Evolutionary conservation across 805 yeast species (phyloP).

Genomic region (Yarrowia deformans): DNA sequence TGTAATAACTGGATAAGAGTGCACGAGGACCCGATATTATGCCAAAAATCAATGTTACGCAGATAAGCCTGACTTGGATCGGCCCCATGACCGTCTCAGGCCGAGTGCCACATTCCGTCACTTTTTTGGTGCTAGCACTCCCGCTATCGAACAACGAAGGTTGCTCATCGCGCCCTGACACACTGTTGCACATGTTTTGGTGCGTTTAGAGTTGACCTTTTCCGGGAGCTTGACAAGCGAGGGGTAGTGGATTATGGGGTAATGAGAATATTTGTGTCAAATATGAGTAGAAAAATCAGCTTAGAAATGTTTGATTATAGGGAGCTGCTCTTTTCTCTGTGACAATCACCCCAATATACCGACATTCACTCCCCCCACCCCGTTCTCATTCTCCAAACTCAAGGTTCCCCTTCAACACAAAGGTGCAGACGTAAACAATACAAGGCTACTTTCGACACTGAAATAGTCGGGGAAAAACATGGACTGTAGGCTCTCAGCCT

Average conservation of each 20-base stretch:
- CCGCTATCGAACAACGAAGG: background rate
- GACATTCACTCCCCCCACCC: too few relatives aligned
- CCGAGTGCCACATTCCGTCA: too few relatives aligned
- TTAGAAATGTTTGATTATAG: background rate
- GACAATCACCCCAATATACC: background rate
- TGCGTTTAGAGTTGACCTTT: conserved; percentile 16
- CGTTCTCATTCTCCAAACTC: background rate
- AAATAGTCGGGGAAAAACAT: conserved; percentile 31
- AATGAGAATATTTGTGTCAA: background rate
- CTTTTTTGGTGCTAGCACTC: too few relatives aligned
- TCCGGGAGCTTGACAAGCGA: background rate
- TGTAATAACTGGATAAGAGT: too few relatives aligned
- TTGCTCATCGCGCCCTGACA: conserved; percentile 31
- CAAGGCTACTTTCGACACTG: background rate
- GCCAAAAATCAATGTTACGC: too few relatives aligned
- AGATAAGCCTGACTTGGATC: too few relatives aligned
- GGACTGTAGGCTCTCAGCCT: conserved; percentile 9
- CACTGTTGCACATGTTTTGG: conserved; percentile 30
- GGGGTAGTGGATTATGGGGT: background rate
- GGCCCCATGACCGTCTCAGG: background rate
- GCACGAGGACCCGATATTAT: too few relatives aligned
- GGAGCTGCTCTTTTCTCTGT: too few relatives aligned
- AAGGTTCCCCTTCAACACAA: background rate
- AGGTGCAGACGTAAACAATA: conserved; percentile 21
- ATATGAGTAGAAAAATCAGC: background rate